Evolutionary conservation across 345 rosid species (phyloP).

Genomic region (Brassica juncea): DNA sequence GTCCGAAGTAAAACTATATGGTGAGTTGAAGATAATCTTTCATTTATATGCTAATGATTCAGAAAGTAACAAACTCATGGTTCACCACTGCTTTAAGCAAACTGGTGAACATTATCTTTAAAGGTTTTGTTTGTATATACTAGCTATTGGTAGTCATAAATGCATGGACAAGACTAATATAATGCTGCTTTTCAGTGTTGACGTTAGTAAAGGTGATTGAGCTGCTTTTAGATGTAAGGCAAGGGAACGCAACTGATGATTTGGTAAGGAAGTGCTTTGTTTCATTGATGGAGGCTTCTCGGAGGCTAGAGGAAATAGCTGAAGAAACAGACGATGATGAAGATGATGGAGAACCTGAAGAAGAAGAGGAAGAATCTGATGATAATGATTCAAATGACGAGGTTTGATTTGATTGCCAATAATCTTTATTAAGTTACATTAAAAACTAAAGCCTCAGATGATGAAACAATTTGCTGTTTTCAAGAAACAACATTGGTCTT

Average conservation of each 20-base stretch:
- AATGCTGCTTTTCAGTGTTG: slow-evolving; percentile 51
- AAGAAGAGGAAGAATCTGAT: slow-evolving; percentile 46
- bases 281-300: slow-evolving; percentile 62
- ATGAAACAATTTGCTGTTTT: background rate
- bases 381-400: slow-evolving; percentile 53
- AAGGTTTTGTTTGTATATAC: slow-evolving; percentile 14
- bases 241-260: slow-evolving; percentile 42
- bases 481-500: slow-evolving; percentile 13
- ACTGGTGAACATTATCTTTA: slow-evolving; percentile 2
- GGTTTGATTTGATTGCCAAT: slow-evolving; percentile 42
- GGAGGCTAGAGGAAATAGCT: slow-evolving; percentile 54
- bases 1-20: slow-evolving; percentile 67
- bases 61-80: background rate
- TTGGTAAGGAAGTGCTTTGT: slow-evolving; percentile 54
- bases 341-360: slow-evolving; percentile 54
- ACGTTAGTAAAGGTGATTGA: slow-evolving; percentile 63
- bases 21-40: slow-evolving; percentile 40
- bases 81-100: slow-evolving; percentile 1
- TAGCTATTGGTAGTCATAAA: background rate
- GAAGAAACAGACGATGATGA: slow-evolving; percentile 60
- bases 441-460: background rate
- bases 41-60: slow-evolving; percentile 1
- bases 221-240: slow-evolving; percentile 49
- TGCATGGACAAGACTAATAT: slow-evolving; percentile 16
- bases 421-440: background rate